Evolutionary conservation across 306 rosid genomes (phyloP).

Genomic region (Quercus ilex): DNA sequence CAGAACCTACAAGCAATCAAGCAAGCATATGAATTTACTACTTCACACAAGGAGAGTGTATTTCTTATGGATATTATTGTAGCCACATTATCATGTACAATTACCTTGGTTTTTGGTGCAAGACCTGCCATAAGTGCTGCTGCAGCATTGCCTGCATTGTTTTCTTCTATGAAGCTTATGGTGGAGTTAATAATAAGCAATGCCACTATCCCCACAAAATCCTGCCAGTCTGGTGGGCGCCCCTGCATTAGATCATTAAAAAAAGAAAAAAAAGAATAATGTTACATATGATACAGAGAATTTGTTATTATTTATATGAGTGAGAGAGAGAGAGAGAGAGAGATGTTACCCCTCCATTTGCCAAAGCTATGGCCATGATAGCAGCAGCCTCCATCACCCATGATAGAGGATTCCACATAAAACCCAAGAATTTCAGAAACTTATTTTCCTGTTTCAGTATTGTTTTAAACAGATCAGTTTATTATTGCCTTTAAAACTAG

Average conservation of each 20-base stretch:
- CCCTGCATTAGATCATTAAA: constrained; percentile 41
- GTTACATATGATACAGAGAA: not conserved
- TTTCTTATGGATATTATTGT: not conserved
- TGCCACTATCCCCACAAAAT: constrained; percentile 63
- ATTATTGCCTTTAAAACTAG: not conserved
- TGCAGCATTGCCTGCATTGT: constrained; percentile 96
- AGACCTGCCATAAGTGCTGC: constrained; percentile 96
- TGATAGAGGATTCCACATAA: constrained; percentile 96
- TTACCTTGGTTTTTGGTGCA: constrained; percentile 87
- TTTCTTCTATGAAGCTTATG: constrained; percentile 85
- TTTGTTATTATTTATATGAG: not conserved
- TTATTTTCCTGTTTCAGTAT: constrained; percentile 63
- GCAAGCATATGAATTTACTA: not conserved
- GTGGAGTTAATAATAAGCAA: constrained; percentile 78
- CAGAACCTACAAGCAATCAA: constrained; percentile 40
- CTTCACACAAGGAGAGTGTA: not conserved
- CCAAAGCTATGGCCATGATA: constrained; percentile 88
- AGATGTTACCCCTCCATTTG: constrained; percentile 81
- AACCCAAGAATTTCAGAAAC: constrained; percentile 72
- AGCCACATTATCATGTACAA: not conserved
- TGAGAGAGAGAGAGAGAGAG: not conserved
- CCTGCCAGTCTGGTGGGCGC: constrained; percentile 87
- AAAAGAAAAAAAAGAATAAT: not conserved
- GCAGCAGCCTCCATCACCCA: constrained; percentile 98
- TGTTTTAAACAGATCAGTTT: not conserved